Conservation (phyloP, 1,284 basidiomycete genomes). For the Mycena sp. region DNA sequence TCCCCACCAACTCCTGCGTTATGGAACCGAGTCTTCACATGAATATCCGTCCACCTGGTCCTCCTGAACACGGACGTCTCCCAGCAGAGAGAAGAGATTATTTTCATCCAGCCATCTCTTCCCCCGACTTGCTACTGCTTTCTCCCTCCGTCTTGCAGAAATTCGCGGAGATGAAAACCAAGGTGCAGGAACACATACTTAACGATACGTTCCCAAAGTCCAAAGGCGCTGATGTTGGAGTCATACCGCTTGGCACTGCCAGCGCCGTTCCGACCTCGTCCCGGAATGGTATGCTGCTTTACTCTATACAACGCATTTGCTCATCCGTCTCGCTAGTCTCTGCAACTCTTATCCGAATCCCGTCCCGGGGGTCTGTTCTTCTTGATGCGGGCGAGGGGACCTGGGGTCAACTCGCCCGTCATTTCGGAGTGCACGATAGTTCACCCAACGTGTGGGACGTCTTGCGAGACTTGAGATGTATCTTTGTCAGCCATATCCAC, state of each 20-base stretch:
- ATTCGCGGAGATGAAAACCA: slow-evolving; percentile 47
- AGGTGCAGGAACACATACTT: slow-evolving; percentile 34
- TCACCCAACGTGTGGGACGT: slow-evolving; percentile 63
- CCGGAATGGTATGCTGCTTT: slow-evolving; percentile 71
- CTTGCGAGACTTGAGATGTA: slow-evolving; percentile 77
- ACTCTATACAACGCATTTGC: neutral
- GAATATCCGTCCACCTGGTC: slow-evolving; percentile 56
- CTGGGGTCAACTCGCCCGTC: slow-evolving; percentile 86
- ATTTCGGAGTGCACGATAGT: slow-evolving; percentile 62
- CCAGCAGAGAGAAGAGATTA: slow-evolving; percentile 48
- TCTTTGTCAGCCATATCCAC: slow-evolving; percentile 93
- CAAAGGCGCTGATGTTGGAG: slow-evolving; percentile 70
- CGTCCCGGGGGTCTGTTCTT: slow-evolving; percentile 76
- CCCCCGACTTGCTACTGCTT: slow-evolving; percentile 42
- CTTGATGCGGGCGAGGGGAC: slow-evolving; percentile 94
- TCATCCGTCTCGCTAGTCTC: slow-evolving; percentile 62
- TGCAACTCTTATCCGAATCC: slow-evolving; percentile 77
- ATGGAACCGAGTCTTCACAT: slow-evolving; percentile 52
- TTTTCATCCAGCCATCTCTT: slow-evolving; percentile 57
- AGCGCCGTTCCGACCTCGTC: slow-evolving; percentile 88
- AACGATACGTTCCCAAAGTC: slow-evolving; percentile 29
- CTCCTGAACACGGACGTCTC: slow-evolving; percentile 48
- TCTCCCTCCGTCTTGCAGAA: slow-evolving; percentile 45
- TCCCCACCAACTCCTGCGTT: slow-evolving; percentile 56
- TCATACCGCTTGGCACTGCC: slow-evolving; percentile 90